These are phyloP conservation scores for Aspergillus taichungensis DNA, from an alignment of 495 filamentous ascomycete genomes.

Conservation along the genomic window DNA sequence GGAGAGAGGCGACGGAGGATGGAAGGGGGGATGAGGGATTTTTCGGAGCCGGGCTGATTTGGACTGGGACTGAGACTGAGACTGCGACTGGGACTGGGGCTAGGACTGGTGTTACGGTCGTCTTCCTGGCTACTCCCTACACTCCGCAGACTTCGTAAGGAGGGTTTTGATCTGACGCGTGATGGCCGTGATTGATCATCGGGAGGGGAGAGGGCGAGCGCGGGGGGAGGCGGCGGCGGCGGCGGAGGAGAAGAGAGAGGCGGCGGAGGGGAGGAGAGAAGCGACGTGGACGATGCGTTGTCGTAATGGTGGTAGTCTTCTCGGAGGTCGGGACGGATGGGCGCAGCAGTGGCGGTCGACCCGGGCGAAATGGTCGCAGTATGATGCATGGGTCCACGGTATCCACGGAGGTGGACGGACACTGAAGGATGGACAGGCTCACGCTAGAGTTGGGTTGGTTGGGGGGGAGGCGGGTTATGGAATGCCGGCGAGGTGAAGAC, in stretches of 20 bases:
- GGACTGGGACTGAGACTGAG: constrained; percentile 21
- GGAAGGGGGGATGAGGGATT: constrained; percentile 22
- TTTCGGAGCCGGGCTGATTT: constrained; percentile 19
- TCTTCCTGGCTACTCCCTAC: constrained; percentile 33
- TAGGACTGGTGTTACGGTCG: constrained; percentile 10
- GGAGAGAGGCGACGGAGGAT: constrained; percentile 49
- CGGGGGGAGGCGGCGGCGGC: constrained; percentile 16
- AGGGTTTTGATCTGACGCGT: constrained; percentile 36
- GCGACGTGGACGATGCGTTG: constrained; percentile 22
- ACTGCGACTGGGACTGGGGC: constrained; percentile 16
- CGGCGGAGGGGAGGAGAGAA: constrained; percentile 14
- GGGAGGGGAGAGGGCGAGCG: constrained; percentile 24
- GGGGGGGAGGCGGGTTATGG: constrained; percentile 3
- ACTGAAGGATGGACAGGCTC: too few relatives aligned
- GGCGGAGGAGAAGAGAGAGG: constrained; percentile 12
- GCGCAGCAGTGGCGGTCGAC: constrained; percentile 21
- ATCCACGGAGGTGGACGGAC: too few relatives aligned
- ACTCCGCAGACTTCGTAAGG: constrained; percentile 34
- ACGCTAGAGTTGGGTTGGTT: too few relatives aligned
- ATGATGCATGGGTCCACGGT: constrained; percentile 27
- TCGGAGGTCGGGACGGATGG: constrained; percentile 5
- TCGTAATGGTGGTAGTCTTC: constrained; percentile 15
- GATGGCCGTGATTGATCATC: constrained; percentile 20
- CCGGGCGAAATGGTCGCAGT: constrained; percentile 31
- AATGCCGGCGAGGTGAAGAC: constrained; percentile 21